These are phyloP conservation scores for Erythrobasidium yunnanense DNA, from an alignment of 768 basidiomycete species.

Conservation along the genomic window DNA sequence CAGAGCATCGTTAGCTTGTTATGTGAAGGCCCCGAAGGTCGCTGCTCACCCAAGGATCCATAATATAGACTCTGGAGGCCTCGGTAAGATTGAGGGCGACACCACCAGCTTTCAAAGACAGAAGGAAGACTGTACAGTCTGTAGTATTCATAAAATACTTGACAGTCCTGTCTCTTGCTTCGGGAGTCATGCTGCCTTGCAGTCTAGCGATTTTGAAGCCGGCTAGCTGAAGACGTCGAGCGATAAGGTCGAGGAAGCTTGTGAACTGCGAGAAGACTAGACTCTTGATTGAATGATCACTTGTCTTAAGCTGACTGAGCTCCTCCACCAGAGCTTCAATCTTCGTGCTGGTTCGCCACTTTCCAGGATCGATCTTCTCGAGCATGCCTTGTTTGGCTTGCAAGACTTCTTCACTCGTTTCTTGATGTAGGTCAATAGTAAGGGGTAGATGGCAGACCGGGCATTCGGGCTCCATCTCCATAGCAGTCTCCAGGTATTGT, in stretches of 20 bases:
- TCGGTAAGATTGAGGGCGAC: slow-evolving; percentile 81
- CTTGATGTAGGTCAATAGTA: slow-evolving; percentile 88
- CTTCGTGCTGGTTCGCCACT: slow-evolving; percentile 92
- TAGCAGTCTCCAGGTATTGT: slow-evolving; percentile 69
- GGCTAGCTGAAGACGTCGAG: slow-evolving; percentile 77
- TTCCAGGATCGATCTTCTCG: slow-evolving; percentile 72
- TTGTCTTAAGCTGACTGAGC: slow-evolving; percentile 64
- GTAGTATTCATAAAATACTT: slow-evolving; percentile 88
- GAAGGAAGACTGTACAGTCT: slow-evolving; percentile 91
- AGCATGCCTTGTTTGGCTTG: slow-evolving; percentile 77
- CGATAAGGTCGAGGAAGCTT: slow-evolving; percentile 80
- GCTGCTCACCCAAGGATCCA: slow-evolving; percentile 58
- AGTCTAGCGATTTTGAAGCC: slow-evolving; percentile 87
- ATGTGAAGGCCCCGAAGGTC: neutral
- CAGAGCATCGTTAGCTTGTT: slow-evolving; percentile 6
- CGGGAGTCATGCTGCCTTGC: slow-evolving; percentile 94
- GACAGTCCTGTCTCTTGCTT: slow-evolving; percentile 74
- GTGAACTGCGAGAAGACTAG: slow-evolving; percentile 95
- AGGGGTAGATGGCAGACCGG: slow-evolving; percentile 86
- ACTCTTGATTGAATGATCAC: slow-evolving; percentile 87
- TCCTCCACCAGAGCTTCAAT: slow-evolving; percentile 95
- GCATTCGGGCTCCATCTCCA: slow-evolving; percentile 67
- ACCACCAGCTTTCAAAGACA: slow-evolving; percentile 85
- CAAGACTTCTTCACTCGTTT: slow-evolving; percentile 43
- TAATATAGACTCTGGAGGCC: slow-evolving; percentile 32